Conservation (phyloP, 2,329 filamentous ascomycete species). For the Ophiobolus disseminans region DNA sequence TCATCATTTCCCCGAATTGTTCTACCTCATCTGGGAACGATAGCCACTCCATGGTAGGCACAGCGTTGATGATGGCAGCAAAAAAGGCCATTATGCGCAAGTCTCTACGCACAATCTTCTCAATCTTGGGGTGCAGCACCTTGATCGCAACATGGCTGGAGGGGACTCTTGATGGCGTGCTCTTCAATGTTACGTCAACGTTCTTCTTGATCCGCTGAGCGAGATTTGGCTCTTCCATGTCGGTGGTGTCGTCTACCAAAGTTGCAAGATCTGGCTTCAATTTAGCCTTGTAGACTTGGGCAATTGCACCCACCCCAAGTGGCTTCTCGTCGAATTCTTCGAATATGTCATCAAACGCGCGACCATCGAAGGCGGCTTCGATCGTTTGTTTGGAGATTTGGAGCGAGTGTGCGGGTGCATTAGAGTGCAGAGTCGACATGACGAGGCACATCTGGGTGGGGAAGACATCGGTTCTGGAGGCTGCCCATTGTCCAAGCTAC, state of each 20-base stretch:
- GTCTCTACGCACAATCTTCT: slow-evolving; percentile 88
- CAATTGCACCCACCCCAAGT: slow-evolving; percentile 92
- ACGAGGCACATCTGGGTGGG: slow-evolving; percentile 88
- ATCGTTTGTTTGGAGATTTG: slow-evolving; percentile 80
- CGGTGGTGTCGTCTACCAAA: slow-evolving; percentile 64
- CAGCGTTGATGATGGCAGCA: slow-evolving; percentile 78
- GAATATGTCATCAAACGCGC: slow-evolving; percentile 88
- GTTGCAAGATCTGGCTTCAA: slow-evolving; percentile 78
- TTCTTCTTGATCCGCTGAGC: slow-evolving; percentile 77
- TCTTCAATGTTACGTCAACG: slow-evolving; percentile 86
- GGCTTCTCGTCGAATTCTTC: slow-evolving; percentile 92
- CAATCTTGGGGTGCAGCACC: slow-evolving; percentile 90
- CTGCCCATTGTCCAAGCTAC: slow-evolving; percentile 95
- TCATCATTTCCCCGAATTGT: slow-evolving; percentile 99
- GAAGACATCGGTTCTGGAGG: slow-evolving; percentile 95
- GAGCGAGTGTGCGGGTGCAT: slow-evolving; percentile 90
- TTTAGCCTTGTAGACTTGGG: slow-evolving; percentile 96
- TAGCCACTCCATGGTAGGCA: slow-evolving; percentile 96
- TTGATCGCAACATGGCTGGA: slow-evolving; percentile 95
- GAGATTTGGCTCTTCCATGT: slow-evolving; percentile 62
- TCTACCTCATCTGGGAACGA: slow-evolving; percentile 92
- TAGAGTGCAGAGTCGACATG: slow-evolving; percentile 94
- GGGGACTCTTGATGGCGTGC: slow-evolving; percentile 81
- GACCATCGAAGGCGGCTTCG: slow-evolving; percentile 79
- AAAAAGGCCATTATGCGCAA: slow-evolving; percentile 94